Conservation (phyloP, 2,329 filamentous ascomycete species). For the Whalleya microplaca region DNA sequence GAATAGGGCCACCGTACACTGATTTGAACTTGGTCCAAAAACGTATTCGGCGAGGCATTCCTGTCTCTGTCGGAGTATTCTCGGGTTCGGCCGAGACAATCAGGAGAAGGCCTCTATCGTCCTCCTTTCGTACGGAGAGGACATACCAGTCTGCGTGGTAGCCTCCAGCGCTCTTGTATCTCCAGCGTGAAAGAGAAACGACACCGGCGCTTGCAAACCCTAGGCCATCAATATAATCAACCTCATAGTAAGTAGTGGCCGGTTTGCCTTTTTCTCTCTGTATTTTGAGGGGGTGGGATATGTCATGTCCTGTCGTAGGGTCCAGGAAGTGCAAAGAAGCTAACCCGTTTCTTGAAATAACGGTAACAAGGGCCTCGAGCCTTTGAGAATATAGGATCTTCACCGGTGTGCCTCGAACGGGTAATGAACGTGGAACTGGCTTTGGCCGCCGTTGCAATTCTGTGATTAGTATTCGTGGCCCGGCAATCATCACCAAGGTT, state of each 20-base stretch:
- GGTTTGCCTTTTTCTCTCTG: constrained; percentile 32
- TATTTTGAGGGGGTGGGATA: constrained; percentile 47
- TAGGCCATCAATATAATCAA: constrained; percentile 59
- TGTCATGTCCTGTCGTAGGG: constrained; percentile 54
- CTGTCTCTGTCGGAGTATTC: constrained; percentile 25
- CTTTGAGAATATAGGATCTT: constrained; percentile 59
- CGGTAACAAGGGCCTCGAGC: constrained; percentile 59
- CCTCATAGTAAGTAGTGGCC: constrained; percentile 32
- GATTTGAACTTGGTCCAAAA: constrained; percentile 60
- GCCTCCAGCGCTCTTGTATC: constrained; percentile 51
- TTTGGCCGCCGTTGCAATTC: constrained; percentile 47
- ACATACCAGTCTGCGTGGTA: constrained; percentile 66
- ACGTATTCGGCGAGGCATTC: constrained; percentile 42
- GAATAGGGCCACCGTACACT: constrained; percentile 52
- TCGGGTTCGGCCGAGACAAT: constrained; percentile 54
- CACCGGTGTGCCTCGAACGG: constrained; percentile 47
- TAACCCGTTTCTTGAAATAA: constrained; percentile 45
- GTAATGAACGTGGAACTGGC: constrained; percentile 37
- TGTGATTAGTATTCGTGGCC: constrained; percentile 55
- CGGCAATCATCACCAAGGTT: constrained; percentile 54
- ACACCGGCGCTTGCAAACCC: constrained; percentile 62
- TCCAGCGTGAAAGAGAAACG: constrained; percentile 66
- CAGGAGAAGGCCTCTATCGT: constrained; percentile 54
- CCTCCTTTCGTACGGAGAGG: constrained; percentile 50
- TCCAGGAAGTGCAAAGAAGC: constrained; percentile 62